Evolutionary conservation across 805 yeast genomes (phyloP).

Genomic region (Spathaspora sp.): DNA sequence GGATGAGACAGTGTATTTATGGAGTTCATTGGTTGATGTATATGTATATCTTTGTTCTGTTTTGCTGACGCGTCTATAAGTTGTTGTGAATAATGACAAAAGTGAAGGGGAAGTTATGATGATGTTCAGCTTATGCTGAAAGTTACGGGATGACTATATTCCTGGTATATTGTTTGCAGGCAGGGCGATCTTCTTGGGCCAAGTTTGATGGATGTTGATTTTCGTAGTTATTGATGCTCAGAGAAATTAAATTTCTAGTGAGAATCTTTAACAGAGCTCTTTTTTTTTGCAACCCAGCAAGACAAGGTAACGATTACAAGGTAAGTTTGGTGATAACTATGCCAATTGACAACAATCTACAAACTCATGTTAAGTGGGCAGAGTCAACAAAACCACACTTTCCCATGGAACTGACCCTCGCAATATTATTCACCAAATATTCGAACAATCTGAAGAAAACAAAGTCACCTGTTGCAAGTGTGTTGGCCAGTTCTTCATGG

Average conservation of each 20-base stretch:
- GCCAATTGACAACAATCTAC: background rate
- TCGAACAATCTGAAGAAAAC: background rate
- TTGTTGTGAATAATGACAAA: background rate
- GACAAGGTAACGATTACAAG: background rate
- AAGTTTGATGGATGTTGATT: background rate
- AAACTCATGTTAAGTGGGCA: background rate
- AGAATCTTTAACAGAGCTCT: background rate
- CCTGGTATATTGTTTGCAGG: background rate
- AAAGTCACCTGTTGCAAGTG: background rate
- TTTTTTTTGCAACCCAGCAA: background rate
- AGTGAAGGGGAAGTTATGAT: background rate
- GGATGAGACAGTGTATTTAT: slow-evolving; percentile 23
- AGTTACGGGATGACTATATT: background rate
- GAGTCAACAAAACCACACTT: background rate
- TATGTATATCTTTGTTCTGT: background rate
- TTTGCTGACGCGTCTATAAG: background rate
- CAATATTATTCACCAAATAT: background rate
- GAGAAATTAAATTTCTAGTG: background rate
- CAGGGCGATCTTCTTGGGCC: background rate
- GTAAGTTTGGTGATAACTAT: background rate
- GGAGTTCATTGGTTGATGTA: background rate
- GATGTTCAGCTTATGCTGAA: background rate
- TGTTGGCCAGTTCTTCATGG: background rate
- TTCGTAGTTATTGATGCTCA: background rate
- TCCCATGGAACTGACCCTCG: background rate